These are phyloP conservation scores for Diaporthe helianthi DNA, from an alignment of 2,329 filamentous ascomycete genomes.

Conservation along the genomic window DNA sequence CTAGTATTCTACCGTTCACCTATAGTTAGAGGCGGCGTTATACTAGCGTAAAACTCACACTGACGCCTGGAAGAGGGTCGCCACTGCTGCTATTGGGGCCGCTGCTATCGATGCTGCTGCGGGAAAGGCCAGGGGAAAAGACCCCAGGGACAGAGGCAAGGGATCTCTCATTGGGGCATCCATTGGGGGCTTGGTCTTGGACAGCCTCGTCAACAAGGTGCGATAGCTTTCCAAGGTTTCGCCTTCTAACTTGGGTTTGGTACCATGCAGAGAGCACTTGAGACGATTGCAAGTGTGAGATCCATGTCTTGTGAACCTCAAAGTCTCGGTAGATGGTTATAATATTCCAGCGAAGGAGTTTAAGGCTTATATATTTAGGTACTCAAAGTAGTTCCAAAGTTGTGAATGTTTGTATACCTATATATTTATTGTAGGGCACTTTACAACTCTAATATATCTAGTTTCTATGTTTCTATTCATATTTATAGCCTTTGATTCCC, in stretches of 20 bases:
- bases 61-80: conserved; percentile 26
- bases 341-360: not conserved
- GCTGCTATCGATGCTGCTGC: conserved; percentile 23
- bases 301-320: not conserved
- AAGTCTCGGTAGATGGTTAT: not conserved
- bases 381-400: no score
- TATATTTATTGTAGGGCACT: no score
- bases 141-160: conserved; percentile 22
- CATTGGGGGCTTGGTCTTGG: conserved; percentile 21
- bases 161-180: conserved; percentile 10
- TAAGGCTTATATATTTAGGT: not conserved
- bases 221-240: not conserved
- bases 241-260: not conserved
- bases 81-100: conserved; percentile 18
- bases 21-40: no score
- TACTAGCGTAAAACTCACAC: no score
- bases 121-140: conserved; percentile 7
- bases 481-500: no score
- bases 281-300: not conserved
- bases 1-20: no score
- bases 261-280: no score
- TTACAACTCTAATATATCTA: no score
- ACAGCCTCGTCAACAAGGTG: conserved; percentile 22
- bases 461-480: no score
- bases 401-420: no score